Evolutionary conservation across 2,329 filamentous ascomycete genomes (phyloP).

Genomic region (Botrytis byssoidea): DNA sequence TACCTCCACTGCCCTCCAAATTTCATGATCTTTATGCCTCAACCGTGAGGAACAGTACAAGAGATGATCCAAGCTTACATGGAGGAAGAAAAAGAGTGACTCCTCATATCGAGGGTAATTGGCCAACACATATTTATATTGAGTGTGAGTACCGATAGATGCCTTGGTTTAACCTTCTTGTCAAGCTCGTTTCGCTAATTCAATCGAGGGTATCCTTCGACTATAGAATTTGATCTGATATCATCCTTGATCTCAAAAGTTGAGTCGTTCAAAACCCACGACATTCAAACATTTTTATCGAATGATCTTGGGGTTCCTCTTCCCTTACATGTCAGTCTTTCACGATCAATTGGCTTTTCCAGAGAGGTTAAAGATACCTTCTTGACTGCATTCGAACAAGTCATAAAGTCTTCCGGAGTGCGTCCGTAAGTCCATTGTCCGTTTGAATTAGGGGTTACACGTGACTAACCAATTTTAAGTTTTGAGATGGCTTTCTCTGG

Average conservation of each 20-base stretch:
- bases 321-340: constrained; percentile 89
- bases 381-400: constrained; percentile 51
- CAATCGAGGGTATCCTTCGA: constrained; percentile 53
- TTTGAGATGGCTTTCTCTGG: constrained; percentile 41
- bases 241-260: constrained; percentile 43
- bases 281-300: constrained; percentile 66
- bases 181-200: constrained; percentile 28
- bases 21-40: constrained; percentile 92
- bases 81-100: constrained; percentile 78
- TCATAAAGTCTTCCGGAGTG: constrained; percentile 45
- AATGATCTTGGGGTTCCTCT: constrained; percentile 75
- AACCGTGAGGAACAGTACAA: constrained; percentile 71
- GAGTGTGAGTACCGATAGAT: constrained; percentile 65
- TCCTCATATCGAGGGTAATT: constrained; percentile 84
- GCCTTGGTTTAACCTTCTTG: constrained; percentile 8
- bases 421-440: constrained; percentile 43
- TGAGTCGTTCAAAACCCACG: constrained; percentile 36
- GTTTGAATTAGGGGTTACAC: not conserved
- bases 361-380: constrained; percentile 73
- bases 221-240: constrained; percentile 49
- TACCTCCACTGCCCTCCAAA: constrained; percentile 73
- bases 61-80: constrained; percentile 82
- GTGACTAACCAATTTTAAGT: constrained; percentile 23
- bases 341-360: constrained; percentile 71
- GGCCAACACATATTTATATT: constrained; percentile 89